Percentiles rank a stretch among this genome's conserved stretches.
Evolutionary conservation across 768 basidiomycete genomes (phyloP).

Genomic region (Clitopilus hobsonii): DNA sequence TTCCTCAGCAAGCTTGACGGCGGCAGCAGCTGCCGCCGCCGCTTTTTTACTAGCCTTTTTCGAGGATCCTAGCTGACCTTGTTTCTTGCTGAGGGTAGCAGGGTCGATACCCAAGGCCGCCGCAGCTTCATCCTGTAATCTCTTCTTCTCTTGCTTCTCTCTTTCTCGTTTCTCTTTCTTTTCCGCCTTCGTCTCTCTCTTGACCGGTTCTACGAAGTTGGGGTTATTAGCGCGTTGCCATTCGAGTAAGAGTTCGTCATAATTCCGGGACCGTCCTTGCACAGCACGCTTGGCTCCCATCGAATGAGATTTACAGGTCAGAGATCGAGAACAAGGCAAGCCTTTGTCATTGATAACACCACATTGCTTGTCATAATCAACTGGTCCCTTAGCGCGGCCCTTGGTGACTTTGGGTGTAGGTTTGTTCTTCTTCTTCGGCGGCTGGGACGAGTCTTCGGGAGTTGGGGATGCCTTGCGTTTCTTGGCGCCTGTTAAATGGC

Average conservation of each 20-base stretch:
- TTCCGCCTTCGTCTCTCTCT: conserved; percentile 82
- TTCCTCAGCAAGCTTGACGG: conserved; percentile 43
- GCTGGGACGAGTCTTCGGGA: conserved; percentile 56
- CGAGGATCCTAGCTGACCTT: conserved; percentile 27
- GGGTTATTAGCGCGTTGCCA: conserved; percentile 90
- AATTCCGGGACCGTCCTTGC: conserved; percentile 74
- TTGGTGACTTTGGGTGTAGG: conserved; percentile 68
- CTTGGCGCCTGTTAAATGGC: conserved; percentile 44
- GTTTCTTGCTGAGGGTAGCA: conserved; percentile 39
- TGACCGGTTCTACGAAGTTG: conserved; percentile 84
- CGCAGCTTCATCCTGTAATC: conserved; percentile 64
- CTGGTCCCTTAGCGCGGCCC: conserved; percentile 77
- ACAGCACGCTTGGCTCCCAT: conserved; percentile 97
- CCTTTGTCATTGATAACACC: conserved; percentile 97
- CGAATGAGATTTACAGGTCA: conserved; percentile 97
- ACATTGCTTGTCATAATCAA: conserved; percentile 89
- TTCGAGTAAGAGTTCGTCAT: conserved; percentile 85
- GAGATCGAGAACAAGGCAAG: conserved; percentile 87
- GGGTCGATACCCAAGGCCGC: conserved; percentile 54
- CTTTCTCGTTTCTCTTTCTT: conserved; percentile 80
- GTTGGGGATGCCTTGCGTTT: conserved; percentile 82
- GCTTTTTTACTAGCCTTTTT: conserved; percentile 69
- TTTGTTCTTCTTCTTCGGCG: conserved; percentile 76
- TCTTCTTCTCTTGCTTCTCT: conserved; percentile 82
- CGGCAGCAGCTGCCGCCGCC: conserved; percentile 45